Base-by-base conservation (phyloP, 768 basidiomycete genomes). In the Russula foetens region DNA sequence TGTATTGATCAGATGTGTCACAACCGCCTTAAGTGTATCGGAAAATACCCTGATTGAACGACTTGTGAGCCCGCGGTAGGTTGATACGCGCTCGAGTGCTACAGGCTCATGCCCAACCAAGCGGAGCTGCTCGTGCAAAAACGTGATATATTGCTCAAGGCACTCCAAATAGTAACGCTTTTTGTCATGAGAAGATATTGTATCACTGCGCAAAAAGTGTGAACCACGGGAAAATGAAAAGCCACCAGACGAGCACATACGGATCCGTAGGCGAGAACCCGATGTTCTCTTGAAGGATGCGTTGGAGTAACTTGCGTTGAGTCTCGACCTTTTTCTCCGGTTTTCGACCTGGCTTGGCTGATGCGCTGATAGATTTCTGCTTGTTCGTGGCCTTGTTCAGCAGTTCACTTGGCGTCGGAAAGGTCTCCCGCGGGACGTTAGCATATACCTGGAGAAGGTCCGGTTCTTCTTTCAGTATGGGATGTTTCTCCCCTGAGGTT, bases 141-240 rank as follows among this genome's bases (percentile, higher is more conserved):
- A 87, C 29, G 77, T 68, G 15, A 88, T 80, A 69, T 88, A 90
- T 59, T 85, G 80, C 64, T 90, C 87, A 7, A 90, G 71, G 64
- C 84, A 86, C 65, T 86, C 85, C 24, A 89, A 77, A 67, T 89
- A 88, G 66, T 84, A 79, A 2, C 87, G 74, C 66, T 88, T 88
- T 67, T 88, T 88, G 67, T 89, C 87, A 66, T 90, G 87, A 7
- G 86, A 87, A 3, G 87, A 84, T 57, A 90, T 88, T n/a, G 77
- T 77, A 53, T 88, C 87, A 1, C 85, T 86, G 56, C 15, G 15
- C 12, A 29, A 44, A 53, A 11, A 21, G 46, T n/a, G 58, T 45
- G 53, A 59, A 41, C 56, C 38, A 33, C 58, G 43, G 23, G 21
- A n/a, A 17, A 3, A 35, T 53, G 26, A 24, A 31, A 39, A 39